Evolutionary conservation across 2,329 filamentous ascomycete species (phyloP).

Genomic region (Trichoderma gracile): DNA sequence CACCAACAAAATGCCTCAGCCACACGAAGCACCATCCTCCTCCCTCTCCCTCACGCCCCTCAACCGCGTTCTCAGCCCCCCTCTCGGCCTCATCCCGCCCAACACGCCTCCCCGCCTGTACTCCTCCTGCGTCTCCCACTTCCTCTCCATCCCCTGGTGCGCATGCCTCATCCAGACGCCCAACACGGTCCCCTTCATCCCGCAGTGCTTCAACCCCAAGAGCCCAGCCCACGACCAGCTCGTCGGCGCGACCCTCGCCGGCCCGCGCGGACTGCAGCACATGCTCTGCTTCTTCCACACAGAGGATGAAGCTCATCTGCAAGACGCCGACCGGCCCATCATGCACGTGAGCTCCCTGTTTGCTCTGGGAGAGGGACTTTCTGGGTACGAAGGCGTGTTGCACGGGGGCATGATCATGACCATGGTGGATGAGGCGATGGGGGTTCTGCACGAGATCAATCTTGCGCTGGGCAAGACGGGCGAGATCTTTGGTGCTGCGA

Average conservation of each 20-base stretch:
- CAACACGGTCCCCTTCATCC: conserved; percentile 38
- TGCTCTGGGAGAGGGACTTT: conserved; percentile 38
- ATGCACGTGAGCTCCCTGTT: conserved; percentile 37
- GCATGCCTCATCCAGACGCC: conserved; percentile 34
- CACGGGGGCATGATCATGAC: conserved; percentile 43
- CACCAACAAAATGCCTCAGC: background rate
- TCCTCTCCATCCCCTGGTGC: conserved; percentile 42
- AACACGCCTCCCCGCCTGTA: conserved; percentile 34
- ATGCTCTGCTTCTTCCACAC: conserved; percentile 41
- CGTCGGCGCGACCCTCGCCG: conserved; percentile 38
- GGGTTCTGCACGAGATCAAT: conserved; percentile 42
- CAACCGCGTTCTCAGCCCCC: conserved; percentile 37
- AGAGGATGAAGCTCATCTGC: conserved; percentile 31
- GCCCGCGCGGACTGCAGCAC: conserved; percentile 35
- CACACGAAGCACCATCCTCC: background rate
- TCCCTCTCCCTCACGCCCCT: conserved; percentile 28
- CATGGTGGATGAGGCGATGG: conserved; percentile 43
- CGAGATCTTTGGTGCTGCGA: conserved; percentile 33
- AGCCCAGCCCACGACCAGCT: conserved; percentile 38
- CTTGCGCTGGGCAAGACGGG: conserved; percentile 37
- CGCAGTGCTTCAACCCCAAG: conserved; percentile 38
- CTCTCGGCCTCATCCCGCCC: conserved; percentile 35
- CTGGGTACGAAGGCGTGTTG: conserved; percentile 38
- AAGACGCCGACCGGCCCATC: conserved; percentile 34
- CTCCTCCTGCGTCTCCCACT: conserved; percentile 36